These are phyloP conservation scores for Geopyxis carbonaria DNA, from an alignment of 495 filamentous ascomycete genomes.

Conservation along the genomic window DNA sequence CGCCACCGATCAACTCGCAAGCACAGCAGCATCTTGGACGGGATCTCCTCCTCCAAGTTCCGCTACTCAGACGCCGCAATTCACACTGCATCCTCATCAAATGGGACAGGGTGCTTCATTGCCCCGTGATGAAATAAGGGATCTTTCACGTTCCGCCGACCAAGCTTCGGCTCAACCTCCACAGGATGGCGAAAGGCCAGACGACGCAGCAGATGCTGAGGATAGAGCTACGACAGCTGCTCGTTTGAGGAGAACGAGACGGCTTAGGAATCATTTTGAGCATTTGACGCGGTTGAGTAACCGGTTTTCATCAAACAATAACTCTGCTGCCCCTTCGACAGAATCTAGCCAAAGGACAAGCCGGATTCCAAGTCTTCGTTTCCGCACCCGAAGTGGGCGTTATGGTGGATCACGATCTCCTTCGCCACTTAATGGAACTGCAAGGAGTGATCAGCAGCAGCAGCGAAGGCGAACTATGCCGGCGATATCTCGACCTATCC, in stretches of 20 bases:
- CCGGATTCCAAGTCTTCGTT: conserved; percentile 35
- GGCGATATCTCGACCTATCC: conserved; percentile 21
- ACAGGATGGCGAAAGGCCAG: conserved; percentile 8
- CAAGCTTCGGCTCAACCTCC: conserved; percentile 3
- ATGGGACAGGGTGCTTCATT: conserved; percentile 27
- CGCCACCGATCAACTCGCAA: background rate
- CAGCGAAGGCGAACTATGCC: conserved; percentile 16
- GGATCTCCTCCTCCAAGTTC: no score
- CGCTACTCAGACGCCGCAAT: no score
- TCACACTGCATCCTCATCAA: conserved; percentile 23
- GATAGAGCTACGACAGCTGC: conserved; percentile 13
- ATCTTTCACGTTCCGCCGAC: conserved; percentile 12
- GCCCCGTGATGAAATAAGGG: conserved; percentile 23
- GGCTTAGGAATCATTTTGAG: conserved; percentile 21
- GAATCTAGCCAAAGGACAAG: conserved; percentile 23
- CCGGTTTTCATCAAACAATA: conserved; percentile 7
- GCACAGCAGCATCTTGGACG: no score
- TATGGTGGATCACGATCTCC: conserved; percentile 15
- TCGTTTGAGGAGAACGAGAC: conserved; percentile 19
- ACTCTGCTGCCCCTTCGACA: conserved; percentile 12
- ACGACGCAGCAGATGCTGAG: conserved; percentile 6
- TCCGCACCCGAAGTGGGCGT: conserved; percentile 24
- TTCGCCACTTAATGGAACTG: conserved; percentile 10
- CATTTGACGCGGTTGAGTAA: conserved; percentile 19
- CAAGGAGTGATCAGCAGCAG: conserved; percentile 6